Base-by-base conservation (phyloP, 208 protist species). In the Wallacemonas sp. region DNA sequence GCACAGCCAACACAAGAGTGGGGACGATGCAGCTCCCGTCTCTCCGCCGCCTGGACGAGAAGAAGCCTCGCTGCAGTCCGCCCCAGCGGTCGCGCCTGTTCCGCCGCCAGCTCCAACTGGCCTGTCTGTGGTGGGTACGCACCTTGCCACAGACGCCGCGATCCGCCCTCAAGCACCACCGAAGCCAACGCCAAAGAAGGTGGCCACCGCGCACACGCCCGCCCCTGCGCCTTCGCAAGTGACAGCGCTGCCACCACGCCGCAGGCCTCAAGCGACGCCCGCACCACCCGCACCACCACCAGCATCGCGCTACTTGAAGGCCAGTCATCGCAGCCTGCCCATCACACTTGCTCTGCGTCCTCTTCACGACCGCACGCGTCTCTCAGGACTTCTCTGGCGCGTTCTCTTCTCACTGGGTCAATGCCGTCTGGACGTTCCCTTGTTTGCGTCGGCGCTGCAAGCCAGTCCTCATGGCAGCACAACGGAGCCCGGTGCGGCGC, bases 321-420 rank as follows among this genome's bases (percentile, higher is more conserved):
- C 47, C 23, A 60, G 5, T 16, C 44, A 49, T 24, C 52, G 73
- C 26, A 9, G 6, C 36, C 66, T 85, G 2, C 85, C 80, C 21
- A 68, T 85, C 29, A 76, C 70, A 0, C 38, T 92, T 9, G 67
- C 72, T 17, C 73, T 92, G 23, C 78, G 78, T 2, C 76, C 81
- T 0, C 64, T 92, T 24, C 78, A 76, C n/a, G 46, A 36, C 2
- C 80, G 80, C 11, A 92, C 86, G 11, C 80, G 80, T 11, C 71
- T 92, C 29, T 72, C 74, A 0, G 86, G 86, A 3, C 47, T 92
- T 29, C 57, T 92, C 34, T 89, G 86, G 81, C 82, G 86, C 34
- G 68, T 89, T 17, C 79, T 72, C 41, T 63, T 63, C 27, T 32
- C 41, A 16, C 39, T 63, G 11, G 24, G 57, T 32, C 57, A 49